Evolutionary conservation across 2,329 filamentous ascomycete genomes (phyloP).

Genomic region (Alternaria incomplexa): DNA sequence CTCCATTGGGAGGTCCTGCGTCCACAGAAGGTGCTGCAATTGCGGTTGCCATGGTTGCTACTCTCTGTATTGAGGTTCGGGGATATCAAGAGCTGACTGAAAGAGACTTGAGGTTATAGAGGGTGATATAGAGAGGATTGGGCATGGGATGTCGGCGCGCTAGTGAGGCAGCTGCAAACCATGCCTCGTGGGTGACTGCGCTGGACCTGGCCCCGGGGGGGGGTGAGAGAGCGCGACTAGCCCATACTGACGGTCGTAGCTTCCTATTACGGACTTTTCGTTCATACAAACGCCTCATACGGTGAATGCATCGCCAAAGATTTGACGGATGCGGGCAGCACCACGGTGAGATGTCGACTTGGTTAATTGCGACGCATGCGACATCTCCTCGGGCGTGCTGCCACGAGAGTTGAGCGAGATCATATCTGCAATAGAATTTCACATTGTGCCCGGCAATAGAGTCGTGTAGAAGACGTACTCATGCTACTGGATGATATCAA

Average conservation of each 20-base stretch:
- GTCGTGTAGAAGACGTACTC: background rate
- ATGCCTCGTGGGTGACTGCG: background rate
- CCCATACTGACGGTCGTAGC: background rate
- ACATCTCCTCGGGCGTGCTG: background rate
- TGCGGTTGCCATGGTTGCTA: constrained; percentile 4
- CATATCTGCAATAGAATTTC: background rate
- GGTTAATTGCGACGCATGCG: background rate
- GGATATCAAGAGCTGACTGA: background rate
- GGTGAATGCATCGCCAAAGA: background rate
- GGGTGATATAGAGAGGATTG: background rate
- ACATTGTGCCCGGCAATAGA: background rate
- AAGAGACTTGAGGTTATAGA: background rate
- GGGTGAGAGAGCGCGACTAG: constrained; percentile 8
- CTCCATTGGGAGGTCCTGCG: background rate
- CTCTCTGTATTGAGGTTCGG: background rate
- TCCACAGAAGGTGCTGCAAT: background rate
- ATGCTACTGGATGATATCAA: background rate
- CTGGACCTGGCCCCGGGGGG: background rate
- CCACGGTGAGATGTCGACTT: background rate
- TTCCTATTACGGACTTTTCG: background rate
- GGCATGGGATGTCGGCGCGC: background rate
- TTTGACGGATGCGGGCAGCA: background rate
- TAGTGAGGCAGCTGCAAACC: background rate
- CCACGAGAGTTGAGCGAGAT: background rate
- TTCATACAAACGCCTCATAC: background rate